These are phyloP conservation scores for Rhodotorula sphaerocarpa DNA, from an alignment of 768 basidiomycete species.

Conservation along the genomic window DNA sequence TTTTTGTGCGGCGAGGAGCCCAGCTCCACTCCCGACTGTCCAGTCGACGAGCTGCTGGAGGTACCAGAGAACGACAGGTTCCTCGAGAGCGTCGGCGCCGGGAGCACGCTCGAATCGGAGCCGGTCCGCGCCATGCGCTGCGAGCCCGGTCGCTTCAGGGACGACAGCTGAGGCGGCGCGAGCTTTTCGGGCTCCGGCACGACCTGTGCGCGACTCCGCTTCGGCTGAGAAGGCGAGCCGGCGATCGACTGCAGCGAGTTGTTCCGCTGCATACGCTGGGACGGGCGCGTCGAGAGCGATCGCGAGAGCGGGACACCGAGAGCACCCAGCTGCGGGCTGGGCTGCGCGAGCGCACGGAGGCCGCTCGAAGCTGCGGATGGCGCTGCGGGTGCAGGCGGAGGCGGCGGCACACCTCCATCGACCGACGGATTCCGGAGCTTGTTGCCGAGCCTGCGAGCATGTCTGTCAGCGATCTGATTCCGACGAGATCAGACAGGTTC, in stretches of 20 bases:
- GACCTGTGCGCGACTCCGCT: neutral
- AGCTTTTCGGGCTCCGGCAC: neutral
- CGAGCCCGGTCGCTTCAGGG: neutral
- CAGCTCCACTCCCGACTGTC: neutral
- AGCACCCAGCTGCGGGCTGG: constrained; percentile 3
- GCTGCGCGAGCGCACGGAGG: neutral
- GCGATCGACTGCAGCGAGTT: constrained; percentile 31
- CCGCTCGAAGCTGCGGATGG: neutral
- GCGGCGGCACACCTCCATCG: neutral
- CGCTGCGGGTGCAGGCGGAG: too few relatives aligned
- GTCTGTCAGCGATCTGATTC: neutral
- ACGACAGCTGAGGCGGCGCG: neutral
- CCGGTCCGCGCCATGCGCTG: constrained; percentile 22
- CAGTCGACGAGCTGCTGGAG: neutral
- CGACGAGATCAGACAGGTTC: neutral
- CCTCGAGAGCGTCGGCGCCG: constrained; percentile 7
- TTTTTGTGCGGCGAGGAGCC: neutral
- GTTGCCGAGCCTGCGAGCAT: constrained; percentile 11
- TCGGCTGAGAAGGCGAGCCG: constrained; percentile 29
- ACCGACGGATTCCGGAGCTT: constrained; percentile 23
- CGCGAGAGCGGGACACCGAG: neutral
- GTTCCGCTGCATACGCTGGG: constrained; percentile 22
- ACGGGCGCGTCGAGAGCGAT: neutral
- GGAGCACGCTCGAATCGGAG: constrained; percentile 16
- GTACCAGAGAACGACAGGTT: constrained; percentile 4